Base-by-base conservation (phyloP, 2,329 filamentous ascomycete species). In the Ascocoryne sarcoides region DNA sequence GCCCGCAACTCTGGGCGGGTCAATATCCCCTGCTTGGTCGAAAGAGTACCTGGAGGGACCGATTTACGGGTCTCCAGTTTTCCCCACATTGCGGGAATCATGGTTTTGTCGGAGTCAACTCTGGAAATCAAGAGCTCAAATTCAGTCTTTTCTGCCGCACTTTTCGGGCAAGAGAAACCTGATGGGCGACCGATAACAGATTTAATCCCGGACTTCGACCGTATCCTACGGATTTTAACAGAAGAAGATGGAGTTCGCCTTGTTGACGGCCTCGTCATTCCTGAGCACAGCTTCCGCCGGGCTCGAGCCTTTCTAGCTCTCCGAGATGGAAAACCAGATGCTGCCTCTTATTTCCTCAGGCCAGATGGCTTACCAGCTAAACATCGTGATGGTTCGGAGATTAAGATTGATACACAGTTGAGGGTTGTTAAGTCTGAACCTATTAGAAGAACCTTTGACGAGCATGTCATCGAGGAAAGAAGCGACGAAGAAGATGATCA, bases 351-450 rank as follows among this genome's bases (percentile, higher is more conserved):
- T 31, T 95, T 96, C 59, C 65, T 94, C 34, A 77, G 83, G 40
- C 88, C 92, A 2, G 83, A 85, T 50, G 92, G 92, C 10, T 69
- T 98, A 30, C 77, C 82, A 4, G 92, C 88, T 1, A 82, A 76
- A 55, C 92, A 98, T 60, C 79, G 89, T 29, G 92, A 98, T 59
- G 90, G 92, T 3, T 83, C 84, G 0, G 85, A 92, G 46, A 82
- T 98, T 48, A 90, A 87, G 62, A 85, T 98, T 26, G 92, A 98
- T 59, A 80, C 95, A 20, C 92, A 98, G 63, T 87, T 98, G 83
- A 79, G 92, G 23, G 88, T 98, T 17, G 89, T 96, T 12, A 87
- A 90, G 64, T 95, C 85, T 60, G 88, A 90, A 53, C 82, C 79
- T 50, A 44, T 45, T n/a, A 75, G 78, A 15, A 64, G 69, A 3